Evolutionary conservation across 2,329 filamentous ascomycete genomes (phyloP).

Genomic region (Byssoonygena ceratinophila): DNA sequence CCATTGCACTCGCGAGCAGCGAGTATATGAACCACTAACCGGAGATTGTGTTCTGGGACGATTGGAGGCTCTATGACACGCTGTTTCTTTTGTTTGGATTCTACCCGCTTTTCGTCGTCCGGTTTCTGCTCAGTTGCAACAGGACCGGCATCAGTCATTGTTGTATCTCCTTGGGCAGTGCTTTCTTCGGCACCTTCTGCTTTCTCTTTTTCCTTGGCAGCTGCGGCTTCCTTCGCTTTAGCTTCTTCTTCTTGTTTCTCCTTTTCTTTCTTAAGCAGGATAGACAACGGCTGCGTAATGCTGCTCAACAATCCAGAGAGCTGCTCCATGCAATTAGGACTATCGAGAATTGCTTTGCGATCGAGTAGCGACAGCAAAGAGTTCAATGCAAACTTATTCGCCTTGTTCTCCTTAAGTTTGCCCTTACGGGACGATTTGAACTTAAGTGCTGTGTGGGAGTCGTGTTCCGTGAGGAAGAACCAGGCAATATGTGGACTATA

Average conservation of each 20-base stretch:
- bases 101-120: constrained; percentile 29
- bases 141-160: constrained; percentile 29
- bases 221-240: constrained; percentile 25
- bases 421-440: constrained; percentile 68
- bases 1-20: constrained; percentile 92
- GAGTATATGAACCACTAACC: constrained; percentile 90
- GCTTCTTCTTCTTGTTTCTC: constrained; percentile 49
- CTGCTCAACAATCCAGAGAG: constrained; percentile 77
- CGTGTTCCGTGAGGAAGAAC: constrained; percentile 91
- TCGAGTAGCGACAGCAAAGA: constrained; percentile 79
- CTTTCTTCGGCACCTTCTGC: constrained; percentile 16
- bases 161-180: constrained; percentile 28
- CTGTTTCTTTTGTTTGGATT: constrained; percentile 48
- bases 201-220: constrained; percentile 24
- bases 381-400: constrained; percentile 83
- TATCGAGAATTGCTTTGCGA: constrained; percentile 92
- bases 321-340: constrained; percentile 90
- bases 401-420: constrained; percentile 74
- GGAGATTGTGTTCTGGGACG: constrained; percentile 79
- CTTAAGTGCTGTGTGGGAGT: constrained; percentile 67
- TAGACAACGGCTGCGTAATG: constrained; percentile 75
- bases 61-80: constrained; percentile 65
- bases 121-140: constrained; percentile 26
- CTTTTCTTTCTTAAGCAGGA: constrained; percentile 71
- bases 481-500: constrained; percentile 79